Conservation (phyloP, 1,139 yeast species). For the Lodderomyces orthopsilosis region DNA sequence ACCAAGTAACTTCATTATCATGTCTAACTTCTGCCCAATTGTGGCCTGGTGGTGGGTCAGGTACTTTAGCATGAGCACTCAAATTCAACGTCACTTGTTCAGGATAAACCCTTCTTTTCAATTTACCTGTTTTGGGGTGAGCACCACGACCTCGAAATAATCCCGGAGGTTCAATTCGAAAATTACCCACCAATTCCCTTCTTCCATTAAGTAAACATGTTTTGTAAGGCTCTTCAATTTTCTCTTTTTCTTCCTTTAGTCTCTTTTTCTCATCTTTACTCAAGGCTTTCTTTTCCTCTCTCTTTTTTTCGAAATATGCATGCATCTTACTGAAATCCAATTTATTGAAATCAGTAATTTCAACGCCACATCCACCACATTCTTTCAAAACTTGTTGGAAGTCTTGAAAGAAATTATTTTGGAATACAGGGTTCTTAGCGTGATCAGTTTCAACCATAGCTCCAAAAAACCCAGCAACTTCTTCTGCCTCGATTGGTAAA, state of each 20-base stretch:
- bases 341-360: conserved; percentile 58
- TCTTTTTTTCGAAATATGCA: conserved; percentile 65
- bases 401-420: conserved; percentile 81
- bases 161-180: conserved; percentile 94
- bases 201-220: conserved; percentile 83
- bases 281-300: conserved; percentile 69
- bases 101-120: conserved; percentile 78
- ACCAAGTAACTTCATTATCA: conserved; percentile 91
- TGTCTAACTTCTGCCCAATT: conserved; percentile 86
- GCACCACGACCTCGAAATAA: conserved; percentile 95
- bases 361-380: conserved; percentile 50
- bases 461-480: conserved; percentile 93
- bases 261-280: conserved; percentile 71
- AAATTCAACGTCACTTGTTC: conserved; percentile 87
- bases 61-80: conserved; percentile 68
- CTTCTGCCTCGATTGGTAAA: conserved; percentile 83
- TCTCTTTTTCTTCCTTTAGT: conserved; percentile 69
- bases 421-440: conserved; percentile 82
- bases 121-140: conserved; percentile 92
- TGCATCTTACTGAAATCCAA: conserved; percentile 79
- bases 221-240: conserved; percentile 75
- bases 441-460: conserved; percentile 89
- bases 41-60: conserved; percentile 85
- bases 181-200: conserved; percentile 89
- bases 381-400: conserved; percentile 68